Percentiles rank a stretch among this genome's conserved stretches.
Evolutionary conservation across 768 basidiomycete genomes (phyloP).

Genomic region (Austroboletus festivus): DNA sequence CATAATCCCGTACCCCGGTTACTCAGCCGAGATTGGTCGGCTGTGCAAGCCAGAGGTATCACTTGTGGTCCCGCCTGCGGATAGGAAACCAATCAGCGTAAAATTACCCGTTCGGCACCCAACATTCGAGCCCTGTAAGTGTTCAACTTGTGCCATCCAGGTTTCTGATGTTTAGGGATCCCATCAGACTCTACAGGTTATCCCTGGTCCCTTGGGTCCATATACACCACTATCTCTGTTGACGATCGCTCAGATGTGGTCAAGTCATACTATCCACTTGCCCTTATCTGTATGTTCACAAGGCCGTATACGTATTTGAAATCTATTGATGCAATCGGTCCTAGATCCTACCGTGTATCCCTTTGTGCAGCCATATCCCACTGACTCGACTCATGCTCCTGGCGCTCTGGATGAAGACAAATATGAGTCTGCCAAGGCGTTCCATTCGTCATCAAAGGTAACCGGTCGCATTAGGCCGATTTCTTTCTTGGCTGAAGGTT

Average conservation of each 20-base stretch:
- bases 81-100: slow-evolving; percentile 5
- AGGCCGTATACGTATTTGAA: background rate
- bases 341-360: slow-evolving; percentile 18
- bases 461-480: background rate
- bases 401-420: slow-evolving; percentile 5
- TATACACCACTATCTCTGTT: slow-evolving; percentile 20
- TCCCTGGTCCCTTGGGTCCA: slow-evolving; percentile 23
- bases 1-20: slow-evolving; percentile 13
- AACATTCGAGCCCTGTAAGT: slow-evolving; percentile 36
- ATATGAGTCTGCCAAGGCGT: background rate
- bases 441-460: slow-evolving; percentile 15
- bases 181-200: slow-evolving; percentile 23
- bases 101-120: slow-evolving; percentile 20
- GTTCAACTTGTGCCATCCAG: background rate
- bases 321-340: background rate
- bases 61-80: background rate
- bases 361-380: slow-evolving; percentile 14
- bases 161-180: background rate
- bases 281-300: slow-evolving; percentile 24
- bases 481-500: slow-evolving; percentile 4
- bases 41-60: slow-evolving; percentile 1
- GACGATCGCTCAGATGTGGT: background rate
- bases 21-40: slow-evolving; percentile 3
- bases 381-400: background rate
- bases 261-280: slow-evolving; percentile 19